A percentile compares a stretch with the other conserved stretches of the same genome.
These are phyloP conservation scores for Aegilops bicornis DNA, from an alignment of 176 grass and related monocot species.

Conservation along the genomic window DNA sequence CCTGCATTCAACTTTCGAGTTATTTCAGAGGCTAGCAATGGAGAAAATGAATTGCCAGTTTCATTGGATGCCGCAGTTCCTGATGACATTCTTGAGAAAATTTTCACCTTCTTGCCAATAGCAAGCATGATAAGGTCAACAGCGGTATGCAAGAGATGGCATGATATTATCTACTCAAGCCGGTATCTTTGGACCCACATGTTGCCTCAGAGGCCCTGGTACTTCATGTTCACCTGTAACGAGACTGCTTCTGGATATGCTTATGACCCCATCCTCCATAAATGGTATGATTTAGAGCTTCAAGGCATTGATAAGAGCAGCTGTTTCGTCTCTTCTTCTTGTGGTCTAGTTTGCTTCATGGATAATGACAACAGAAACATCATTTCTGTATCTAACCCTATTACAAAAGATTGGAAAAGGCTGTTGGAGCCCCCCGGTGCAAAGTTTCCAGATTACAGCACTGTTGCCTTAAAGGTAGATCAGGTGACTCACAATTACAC, in stretches of 20 bases:
- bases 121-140: conserved; percentile 65
- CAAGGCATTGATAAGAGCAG: conserved; percentile 69
- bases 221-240: conserved; percentile 92
- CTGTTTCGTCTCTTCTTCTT: conserved; percentile 71
- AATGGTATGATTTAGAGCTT: conserved; percentile 84
- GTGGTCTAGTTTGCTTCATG: conserved; percentile 89
- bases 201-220: conserved; percentile 83
- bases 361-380: conserved; percentile 58
- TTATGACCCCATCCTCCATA: conserved; percentile 72
- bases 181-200: conserved; percentile 65
- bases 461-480: conserved; percentile 72
- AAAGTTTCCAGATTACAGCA: conserved; percentile 68
- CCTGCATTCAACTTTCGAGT: conserved; percentile 33
- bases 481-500: conserved; percentile 57
- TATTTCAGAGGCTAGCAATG: conserved; percentile 28
- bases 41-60: conserved; percentile 34
- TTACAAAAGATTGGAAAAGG: conserved; percentile 62
- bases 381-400: conserved; percentile 83
- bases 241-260: conserved; percentile 65
- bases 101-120: conserved; percentile 84
- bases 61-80: conserved; percentile 68
- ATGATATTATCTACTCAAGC: conserved; percentile 55
- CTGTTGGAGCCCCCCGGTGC: conserved; percentile 65
- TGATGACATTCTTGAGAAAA: conserved; percentile 83
- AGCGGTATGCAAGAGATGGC: conserved; percentile 81